Evolutionary conservation across 768 basidiomycete genomes (phyloP).

Genomic region (Nidula microcarpa): DNA sequence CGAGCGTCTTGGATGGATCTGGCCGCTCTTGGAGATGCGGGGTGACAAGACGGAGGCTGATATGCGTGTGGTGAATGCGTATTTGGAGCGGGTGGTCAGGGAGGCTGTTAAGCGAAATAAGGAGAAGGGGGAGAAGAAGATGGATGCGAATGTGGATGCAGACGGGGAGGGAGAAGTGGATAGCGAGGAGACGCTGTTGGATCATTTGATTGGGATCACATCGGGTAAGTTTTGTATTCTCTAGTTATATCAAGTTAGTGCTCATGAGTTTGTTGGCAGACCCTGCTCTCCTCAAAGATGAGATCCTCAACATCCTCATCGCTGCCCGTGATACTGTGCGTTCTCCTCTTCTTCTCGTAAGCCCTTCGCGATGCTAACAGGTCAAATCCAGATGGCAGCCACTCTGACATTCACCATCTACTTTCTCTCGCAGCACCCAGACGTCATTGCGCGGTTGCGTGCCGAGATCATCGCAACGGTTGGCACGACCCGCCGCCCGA

Average conservation of each 20-base stretch:
- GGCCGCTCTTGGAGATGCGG: slow-evolving; percentile 46
- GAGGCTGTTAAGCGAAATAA: slow-evolving; percentile 32
- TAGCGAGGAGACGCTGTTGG: slow-evolving; percentile 30
- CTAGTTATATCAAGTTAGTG: neutral
- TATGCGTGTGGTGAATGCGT: slow-evolving; percentile 37
- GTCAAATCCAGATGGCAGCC: slow-evolving; percentile 32
- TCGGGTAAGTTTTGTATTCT: slow-evolving; percentile 14
- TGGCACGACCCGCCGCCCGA: slow-evolving; percentile 28
- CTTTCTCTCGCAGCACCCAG: slow-evolving; percentile 41
- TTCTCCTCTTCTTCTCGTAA: neutral
- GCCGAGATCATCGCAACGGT: slow-evolving; percentile 37
- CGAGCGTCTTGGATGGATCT: slow-evolving; percentile 30
- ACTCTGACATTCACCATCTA: slow-evolving; percentile 42
- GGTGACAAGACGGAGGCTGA: slow-evolving; percentile 31
- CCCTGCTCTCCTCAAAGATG: slow-evolving; percentile 31
- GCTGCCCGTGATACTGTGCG: slow-evolving; percentile 42
- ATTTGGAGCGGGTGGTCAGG: slow-evolving; percentile 45
- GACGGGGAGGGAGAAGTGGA: slow-evolving; percentile 17
- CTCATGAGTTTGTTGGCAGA: slow-evolving; percentile 7
- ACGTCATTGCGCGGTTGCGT: slow-evolving; percentile 33
- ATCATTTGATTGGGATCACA: slow-evolving; percentile 25
- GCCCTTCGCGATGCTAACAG: neutral
- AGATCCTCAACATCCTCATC: slow-evolving; percentile 38
- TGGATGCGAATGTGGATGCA: slow-evolving; percentile 4
- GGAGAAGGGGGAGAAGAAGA: slow-evolving; percentile 7